Base-by-base conservation (phyloP, 805 yeast species). In the Sporopachydermia lactativora region DNA sequence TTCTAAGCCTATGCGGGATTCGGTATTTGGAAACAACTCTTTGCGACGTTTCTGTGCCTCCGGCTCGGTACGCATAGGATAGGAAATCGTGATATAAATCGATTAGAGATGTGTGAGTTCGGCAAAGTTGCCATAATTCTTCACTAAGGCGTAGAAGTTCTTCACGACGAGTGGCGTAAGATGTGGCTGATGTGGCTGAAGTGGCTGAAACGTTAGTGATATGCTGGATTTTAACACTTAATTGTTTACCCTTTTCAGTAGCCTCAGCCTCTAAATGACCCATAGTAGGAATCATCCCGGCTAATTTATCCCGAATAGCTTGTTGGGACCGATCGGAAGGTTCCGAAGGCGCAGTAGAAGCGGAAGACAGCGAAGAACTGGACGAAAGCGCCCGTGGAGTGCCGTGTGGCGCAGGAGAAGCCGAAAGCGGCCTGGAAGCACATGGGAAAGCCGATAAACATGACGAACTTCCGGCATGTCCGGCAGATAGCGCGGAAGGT, bases 1-100 rank as follows among this genome's bases (percentile, higher is more conserved):
- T 49, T 52, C 53, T 49, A 37, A 50, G 42, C 15, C 52, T 36
- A 15, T 44, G 38, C 6, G 52, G 50, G 36, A 51, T 51, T 35
- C 45, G 42, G 37, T 51, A 47, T 35, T 48, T 47, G 18, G 43
- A 44, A 28, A 50, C 47, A 35, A 51, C 40, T 6, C 41, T 45
- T 19, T 44, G 35, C 8, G 31, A 45, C 3, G 39, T 40, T 3
- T 44, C n/a, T 19, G 40, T 39, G 3, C 52, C 52, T 13, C 42
- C 39, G 4, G 52, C 48, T 36, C 49, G 49, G 36, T 47, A 47
- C 17, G 52, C 51, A 15, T 47, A 41, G 35, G 47, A 44, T 41
- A 51, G 39, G 40, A 51, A 49, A 34, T 50, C 51, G 35, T 43
- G 49, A 41, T 51, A 50, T 17, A 41, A 40, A 34, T 41, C 50